Evolutionary conservation across 2,329 filamentous ascomycete genomes (phyloP), one percentile per base, ranked within the genome.

Genomic region (Colletotrichum tofieldiae): DNA sequence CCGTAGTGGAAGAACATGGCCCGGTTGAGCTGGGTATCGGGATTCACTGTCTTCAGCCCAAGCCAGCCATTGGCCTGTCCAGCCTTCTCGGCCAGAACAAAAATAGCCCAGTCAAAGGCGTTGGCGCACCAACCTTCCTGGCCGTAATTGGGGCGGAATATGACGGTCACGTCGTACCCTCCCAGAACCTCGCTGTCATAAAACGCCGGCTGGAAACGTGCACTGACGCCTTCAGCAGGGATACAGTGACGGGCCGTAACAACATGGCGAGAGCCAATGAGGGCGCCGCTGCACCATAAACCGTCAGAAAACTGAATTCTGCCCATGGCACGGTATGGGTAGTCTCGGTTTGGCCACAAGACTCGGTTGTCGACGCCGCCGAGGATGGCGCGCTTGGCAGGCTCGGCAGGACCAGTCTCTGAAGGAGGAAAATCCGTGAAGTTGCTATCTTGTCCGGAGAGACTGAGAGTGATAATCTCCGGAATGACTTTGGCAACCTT

Each of bases 181-280:
- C 69, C 73, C 37, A 74, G 72, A 6, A 45, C 51, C 49, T 75
- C 76, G 45, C 75, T 75, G 52, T 77, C 71, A 63, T 78, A 74
- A 58, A 73, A 79, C 2, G 72, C 76, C 2, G 78, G 77, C 37
- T 76, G 72, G 63, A 79, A 79, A 39, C 65, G 75, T 11, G 76
- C 67, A 35, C 67, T 67, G 20, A 74, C 72, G 11, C 75, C 74
- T n/a, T 61, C 65, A 8, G 8, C 41, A 7, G 75, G 75, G 32
- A 77, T 66, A 67, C 77, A 79, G 72, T 79, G 78, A 35, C 74
- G 74, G 3, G 78, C 78, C 1, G 77, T 79, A 3, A 76, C 73
- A 1, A 79, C 75, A 55, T 79, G 78, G n/a, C 78, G 78, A 20
- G 78, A 76, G 4, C 78, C 78, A 55, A 79, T 74, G 23, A 79